Conservation (phyloP, 1,284 basidiomycete genomes). For the Rhodotorula sp. region DNA sequence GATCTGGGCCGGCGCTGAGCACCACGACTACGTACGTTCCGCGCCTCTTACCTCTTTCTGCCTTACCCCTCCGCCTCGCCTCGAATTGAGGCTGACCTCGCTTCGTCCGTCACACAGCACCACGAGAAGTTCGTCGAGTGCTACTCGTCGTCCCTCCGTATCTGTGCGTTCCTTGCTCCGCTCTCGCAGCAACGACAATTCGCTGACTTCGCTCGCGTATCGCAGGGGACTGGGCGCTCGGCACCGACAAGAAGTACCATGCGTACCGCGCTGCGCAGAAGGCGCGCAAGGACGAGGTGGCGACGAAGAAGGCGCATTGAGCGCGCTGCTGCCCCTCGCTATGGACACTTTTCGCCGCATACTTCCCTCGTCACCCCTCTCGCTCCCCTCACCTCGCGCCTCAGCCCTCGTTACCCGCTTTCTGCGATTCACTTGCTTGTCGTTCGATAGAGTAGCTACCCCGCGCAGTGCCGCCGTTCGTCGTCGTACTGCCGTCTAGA, state of each 20-base stretch:
- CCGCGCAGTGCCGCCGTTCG: neutral
- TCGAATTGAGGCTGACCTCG: neutral
- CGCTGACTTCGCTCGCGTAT: neutral
- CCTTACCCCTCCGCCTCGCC: conserved; percentile 23
- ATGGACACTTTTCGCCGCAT: neutral
- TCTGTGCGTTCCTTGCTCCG: neutral
- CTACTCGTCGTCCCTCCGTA: conserved; percentile 46
- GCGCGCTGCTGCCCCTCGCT: neutral
- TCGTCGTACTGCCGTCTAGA: neutral
- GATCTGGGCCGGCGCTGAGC: conserved; percentile 98
- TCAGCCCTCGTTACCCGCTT: neutral
- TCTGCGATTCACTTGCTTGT: neutral
- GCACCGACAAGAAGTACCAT: conserved; percentile 48
- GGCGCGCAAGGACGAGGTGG: conserved; percentile 25
- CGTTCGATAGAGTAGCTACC: neutral
- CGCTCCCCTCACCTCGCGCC: neutral
- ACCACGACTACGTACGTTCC: conserved; percentile 55
- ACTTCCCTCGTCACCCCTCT: too few species aligned
- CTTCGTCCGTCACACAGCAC: conserved; percentile 29
- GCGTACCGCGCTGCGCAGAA: conserved; percentile 36
- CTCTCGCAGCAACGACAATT: neutral
- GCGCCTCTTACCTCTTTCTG: conserved; percentile 47
- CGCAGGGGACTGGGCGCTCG: conserved; percentile 26
- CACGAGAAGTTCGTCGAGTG: conserved; percentile 45
- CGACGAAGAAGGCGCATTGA: conserved; percentile 30